Evolutionary conservation across 192 early-diverging fungal genomes (phyloP).

Genomic region (Jimgerdemannia lactiflua): DNA sequence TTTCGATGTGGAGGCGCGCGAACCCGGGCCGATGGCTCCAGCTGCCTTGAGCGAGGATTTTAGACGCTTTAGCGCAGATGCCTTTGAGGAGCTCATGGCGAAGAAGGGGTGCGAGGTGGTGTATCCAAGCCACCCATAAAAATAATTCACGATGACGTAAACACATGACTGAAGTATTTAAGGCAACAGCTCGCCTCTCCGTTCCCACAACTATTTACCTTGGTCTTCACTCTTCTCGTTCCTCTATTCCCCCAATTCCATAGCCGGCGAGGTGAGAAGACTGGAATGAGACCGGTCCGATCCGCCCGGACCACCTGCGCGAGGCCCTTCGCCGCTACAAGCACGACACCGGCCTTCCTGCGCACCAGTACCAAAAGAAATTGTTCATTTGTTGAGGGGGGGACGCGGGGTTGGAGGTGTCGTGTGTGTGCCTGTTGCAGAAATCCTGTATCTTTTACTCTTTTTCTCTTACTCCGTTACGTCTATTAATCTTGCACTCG

Average conservation of each 20-base stretch:
- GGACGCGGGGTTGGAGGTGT: no score
- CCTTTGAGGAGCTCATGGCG: constrained; percentile 3
- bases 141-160: constrained; percentile 1
- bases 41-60: constrained; percentile 74
- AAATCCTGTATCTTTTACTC: no score
- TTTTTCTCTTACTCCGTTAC: no score
- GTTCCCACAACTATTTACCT: no score
- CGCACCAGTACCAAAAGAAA: constrained; percentile 26
- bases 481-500: no score
- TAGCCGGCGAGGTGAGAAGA: constrained; percentile 80
- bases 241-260: no score
- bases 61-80: constrained; percentile 81
- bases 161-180: no score
- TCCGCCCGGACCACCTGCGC: constrained; percentile 82
- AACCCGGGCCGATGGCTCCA: constrained; percentile 71
- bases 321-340: constrained; percentile 82
- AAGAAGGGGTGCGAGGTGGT: not conserved
- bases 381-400: constrained; percentile 10
- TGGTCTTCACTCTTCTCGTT: no score
- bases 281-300: constrained; percentile 67
- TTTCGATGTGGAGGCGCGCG: constrained; percentile 57
- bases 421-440: no score
- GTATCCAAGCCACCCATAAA: constrained; percentile 1
- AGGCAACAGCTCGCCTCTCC: no score
- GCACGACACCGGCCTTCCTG: constrained; percentile 32